A percentile compares a stretch with the other conserved stretches of the same genome.
These are phyloP conservation scores for Astraeus odoratus DNA, from an alignment of 768 basidiomycete species.

Conservation along the genomic window DNA sequence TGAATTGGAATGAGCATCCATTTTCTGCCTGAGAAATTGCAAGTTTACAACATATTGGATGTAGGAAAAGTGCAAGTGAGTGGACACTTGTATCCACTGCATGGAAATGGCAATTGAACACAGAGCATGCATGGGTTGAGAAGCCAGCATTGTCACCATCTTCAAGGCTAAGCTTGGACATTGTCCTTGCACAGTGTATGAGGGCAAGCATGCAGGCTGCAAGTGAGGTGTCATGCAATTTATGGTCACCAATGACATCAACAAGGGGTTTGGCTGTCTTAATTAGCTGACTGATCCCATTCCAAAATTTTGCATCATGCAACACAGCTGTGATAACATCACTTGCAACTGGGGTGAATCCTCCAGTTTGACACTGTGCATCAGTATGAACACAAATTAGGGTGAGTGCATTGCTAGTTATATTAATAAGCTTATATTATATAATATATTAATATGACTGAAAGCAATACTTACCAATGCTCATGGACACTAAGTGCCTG, in stretches of 20 bases:
- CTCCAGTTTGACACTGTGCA: constrained; percentile 11
- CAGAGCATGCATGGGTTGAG: constrained; percentile 16
- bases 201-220: constrained; percentile 32
- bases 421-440: constrained; percentile 15
- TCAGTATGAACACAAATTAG: constrained; percentile 9
- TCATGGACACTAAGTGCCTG: constrained; percentile 14
- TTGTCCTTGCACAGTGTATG: constrained; percentile 15
- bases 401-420: constrained; percentile 5
- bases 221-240: constrained; percentile 24
- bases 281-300: constrained; percentile 21
- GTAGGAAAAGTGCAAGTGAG: constrained; percentile 28
- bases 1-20: constrained; percentile 14
- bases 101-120: constrained; percentile 26
- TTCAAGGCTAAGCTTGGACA: constrained; percentile 12
- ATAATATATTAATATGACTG: constrained; percentile 17
- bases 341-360: constrained; percentile 14
- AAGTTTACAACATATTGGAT: constrained; percentile 30
- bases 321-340: constrained; percentile 21
- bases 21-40: constrained; percentile 20
- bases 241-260: constrained; percentile 28
- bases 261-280: constrained; percentile 25
- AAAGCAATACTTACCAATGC: constrained; percentile 15
- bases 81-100: constrained; percentile 28
- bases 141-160: constrained; percentile 17
- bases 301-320: constrained; percentile 16